Percentiles rank a stretch among this genome's conserved stretches.
Conservation (phyloP, 2,329 filamentous ascomycete species). For the Emmonsiellopsis sp. region DNA sequence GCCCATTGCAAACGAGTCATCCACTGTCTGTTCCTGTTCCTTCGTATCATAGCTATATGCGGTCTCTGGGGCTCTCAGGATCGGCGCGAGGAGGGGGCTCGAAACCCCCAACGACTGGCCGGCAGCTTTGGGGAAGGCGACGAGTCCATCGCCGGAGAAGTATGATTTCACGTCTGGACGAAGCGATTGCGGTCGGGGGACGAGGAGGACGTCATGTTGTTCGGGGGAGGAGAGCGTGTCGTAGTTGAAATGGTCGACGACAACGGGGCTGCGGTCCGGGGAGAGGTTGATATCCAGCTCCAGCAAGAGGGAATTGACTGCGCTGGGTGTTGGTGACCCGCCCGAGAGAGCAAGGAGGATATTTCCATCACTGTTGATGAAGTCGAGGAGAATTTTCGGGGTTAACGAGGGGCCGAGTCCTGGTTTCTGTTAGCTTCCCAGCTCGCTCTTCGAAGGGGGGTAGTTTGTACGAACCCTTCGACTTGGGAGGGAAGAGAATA, state of each 20-base stretch:
- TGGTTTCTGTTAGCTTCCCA: conserved; percentile 22
- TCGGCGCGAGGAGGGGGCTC: conserved; percentile 66
- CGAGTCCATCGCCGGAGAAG: conserved; percentile 59
- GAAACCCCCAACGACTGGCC: conserved; percentile 72
- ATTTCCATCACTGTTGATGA: conserved; percentile 86
- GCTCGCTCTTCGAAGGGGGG: background rate
- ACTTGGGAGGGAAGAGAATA: conserved; percentile 75
- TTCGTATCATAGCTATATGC: conserved; percentile 93
- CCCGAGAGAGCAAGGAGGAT: conserved; percentile 77
- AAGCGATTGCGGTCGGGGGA: conserved; percentile 57
- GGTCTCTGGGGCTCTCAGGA: conserved; percentile 72
- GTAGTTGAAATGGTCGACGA: conserved; percentile 95
- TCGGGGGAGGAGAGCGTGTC: conserved; percentile 67
- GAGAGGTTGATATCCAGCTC: conserved; percentile 88
- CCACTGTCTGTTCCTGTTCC: conserved; percentile 62
- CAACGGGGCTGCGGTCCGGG: conserved; percentile 69
- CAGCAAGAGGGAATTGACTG: conserved; percentile 67
- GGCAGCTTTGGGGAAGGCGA: conserved; percentile 74
- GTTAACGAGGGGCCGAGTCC: conserved; percentile 82
- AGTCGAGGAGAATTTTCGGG: conserved; percentile 77
- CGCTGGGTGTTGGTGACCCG: conserved; percentile 57
- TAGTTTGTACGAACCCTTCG: conserved; percentile 57
- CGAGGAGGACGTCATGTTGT: conserved; percentile 76
- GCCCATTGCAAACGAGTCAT: conserved; percentile 79
- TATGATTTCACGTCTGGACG: conserved; percentile 65